phyloP scores from a whole-genome alignment of 352 stramenopile species.

The Globisporangium radiosum region DNA sequence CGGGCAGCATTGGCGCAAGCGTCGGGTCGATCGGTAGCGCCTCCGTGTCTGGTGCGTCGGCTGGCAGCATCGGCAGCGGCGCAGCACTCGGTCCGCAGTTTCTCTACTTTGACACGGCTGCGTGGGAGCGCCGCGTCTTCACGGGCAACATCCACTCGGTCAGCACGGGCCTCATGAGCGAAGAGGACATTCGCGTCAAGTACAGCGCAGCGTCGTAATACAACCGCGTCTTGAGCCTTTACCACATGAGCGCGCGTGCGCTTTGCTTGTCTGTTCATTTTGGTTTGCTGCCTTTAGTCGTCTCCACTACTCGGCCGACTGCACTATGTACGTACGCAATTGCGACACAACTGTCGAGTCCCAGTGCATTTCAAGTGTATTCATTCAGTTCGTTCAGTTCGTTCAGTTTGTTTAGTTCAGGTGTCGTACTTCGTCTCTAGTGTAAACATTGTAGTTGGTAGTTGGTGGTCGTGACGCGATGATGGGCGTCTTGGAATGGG shows the following conservation, averaged over 20 bases:
- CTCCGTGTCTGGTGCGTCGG: slow-evolving; percentile 16
- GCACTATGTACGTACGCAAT: slow-evolving; percentile 12
- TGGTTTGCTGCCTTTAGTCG: slow-evolving; percentile 7
- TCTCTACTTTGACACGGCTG: slow-evolving; percentile 94
- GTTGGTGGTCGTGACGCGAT: background rate
- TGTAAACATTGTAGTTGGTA: background rate
- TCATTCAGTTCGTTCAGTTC: slow-evolving; percentile 1
- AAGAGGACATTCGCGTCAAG: slow-evolving; percentile 95
- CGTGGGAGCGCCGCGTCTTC: slow-evolving; percentile 93
- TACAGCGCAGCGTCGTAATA: slow-evolving; percentile 81
- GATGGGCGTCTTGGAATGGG: background rate
- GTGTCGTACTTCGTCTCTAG: background rate
- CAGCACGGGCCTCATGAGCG: slow-evolving; percentile 83
- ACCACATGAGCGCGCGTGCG: slow-evolving; percentile 18
- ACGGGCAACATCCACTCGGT: slow-evolving; percentile 87
- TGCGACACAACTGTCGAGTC: background rate
- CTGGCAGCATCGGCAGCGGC: slow-evolving; percentile 10
- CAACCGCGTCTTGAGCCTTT: slow-evolving; percentile 20
- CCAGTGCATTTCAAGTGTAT: background rate
- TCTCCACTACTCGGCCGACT: slow-evolving; percentile 3
- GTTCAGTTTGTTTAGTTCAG: slow-evolving; percentile 10
- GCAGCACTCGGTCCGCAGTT: slow-evolving; percentile 73
- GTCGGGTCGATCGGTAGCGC: slow-evolving; percentile 68
- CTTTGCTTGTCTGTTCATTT: slow-evolving; percentile 7
- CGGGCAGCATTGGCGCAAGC: slow-evolving; percentile 28